A percentile compares a stretch with the other conserved stretches of the same genome.
phyloP scores from a whole-genome alignment of 2,329 filamentous ascomycete species.

The Amesomyces nigricolor region DNA sequence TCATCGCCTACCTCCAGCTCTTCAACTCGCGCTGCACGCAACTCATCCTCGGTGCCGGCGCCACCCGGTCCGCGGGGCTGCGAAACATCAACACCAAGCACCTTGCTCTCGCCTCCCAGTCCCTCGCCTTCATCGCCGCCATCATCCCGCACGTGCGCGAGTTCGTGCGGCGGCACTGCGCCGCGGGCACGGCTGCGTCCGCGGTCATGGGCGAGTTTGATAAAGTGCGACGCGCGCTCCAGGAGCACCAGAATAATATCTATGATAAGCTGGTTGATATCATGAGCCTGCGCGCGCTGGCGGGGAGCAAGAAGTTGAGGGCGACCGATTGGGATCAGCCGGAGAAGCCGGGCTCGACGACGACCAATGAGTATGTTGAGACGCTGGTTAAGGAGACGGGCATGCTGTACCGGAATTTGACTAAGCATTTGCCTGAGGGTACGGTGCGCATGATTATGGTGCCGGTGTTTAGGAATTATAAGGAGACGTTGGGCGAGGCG shows the following conservation, averaged over 20 bases:
- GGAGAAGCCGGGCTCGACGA: conserved; percentile 31
- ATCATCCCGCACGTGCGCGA: conserved; percentile 87
- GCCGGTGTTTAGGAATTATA: conserved; percentile 77
- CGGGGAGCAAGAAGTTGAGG: conserved; percentile 70
- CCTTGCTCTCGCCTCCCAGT: conserved; percentile 84
- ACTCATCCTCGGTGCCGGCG: conserved; percentile 89
- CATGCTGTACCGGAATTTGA: conserved; percentile 76
- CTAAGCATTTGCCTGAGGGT: conserved; percentile 71
- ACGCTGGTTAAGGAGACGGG: conserved; percentile 79
- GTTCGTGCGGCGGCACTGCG: conserved; percentile 74
- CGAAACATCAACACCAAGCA: conserved; percentile 97
- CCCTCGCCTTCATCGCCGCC: conserved; percentile 78
- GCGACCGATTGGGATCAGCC: conserved; percentile 65
- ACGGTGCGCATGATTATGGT: conserved; percentile 78
- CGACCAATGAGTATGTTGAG: conserved; percentile 70
- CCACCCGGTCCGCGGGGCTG: conserved; percentile 78
- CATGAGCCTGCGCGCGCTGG: conserved; percentile 70
- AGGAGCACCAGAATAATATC: conserved; percentile 86
- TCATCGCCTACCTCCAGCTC: conserved; percentile 81
- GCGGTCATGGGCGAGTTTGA: conserved; percentile 77
- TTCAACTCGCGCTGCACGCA: conserved; percentile 98
- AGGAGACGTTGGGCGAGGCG: conserved; percentile 68
- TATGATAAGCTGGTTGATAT: conserved; percentile 92
- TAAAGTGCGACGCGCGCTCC: conserved; percentile 73
- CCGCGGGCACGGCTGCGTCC: conserved; percentile 46